phyloP scores from a whole-genome alignment of 2,329 filamentous ascomycete species.

The Pyrenophora graminea region DNA sequence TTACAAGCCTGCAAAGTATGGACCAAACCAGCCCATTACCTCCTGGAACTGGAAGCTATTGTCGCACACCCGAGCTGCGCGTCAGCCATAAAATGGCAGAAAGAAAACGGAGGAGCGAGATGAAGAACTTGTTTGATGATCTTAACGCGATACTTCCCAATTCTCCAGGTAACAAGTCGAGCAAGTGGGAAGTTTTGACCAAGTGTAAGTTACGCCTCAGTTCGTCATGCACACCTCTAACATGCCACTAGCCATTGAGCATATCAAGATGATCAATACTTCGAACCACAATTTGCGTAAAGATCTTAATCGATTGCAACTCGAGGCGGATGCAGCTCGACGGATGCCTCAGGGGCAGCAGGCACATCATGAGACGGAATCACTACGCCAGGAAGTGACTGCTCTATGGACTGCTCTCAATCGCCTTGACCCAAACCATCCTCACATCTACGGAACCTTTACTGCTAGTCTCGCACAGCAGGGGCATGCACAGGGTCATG shows the following conservation, averaged over 20 bases:
- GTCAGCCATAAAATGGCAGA: constrained; percentile 86
- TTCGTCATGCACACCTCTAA: constrained; percentile 9
- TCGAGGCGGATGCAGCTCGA: constrained; percentile 50
- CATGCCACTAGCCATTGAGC: constrained; percentile 52
- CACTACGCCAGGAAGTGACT: constrained; percentile 52
- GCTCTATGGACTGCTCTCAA: constrained; percentile 53
- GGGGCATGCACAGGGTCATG: constrained; percentile 37
- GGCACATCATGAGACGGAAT: constrained; percentile 52
- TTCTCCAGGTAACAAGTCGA: constrained; percentile 80
- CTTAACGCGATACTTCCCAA: constrained; percentile 78
- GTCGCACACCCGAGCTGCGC: constrained; percentile 77
- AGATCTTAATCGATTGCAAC: constrained; percentile 50
- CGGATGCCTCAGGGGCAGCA: constrained; percentile 20
- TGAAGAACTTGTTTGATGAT: constrained; percentile 86
- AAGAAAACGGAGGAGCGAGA: constrained; percentile 80
- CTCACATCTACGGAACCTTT: constrained; percentile 55
- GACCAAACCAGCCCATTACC: constrained; percentile 57
- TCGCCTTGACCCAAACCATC: constrained; percentile 51
- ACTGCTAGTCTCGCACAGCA: constrained; percentile 46
- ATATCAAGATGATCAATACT: constrained; percentile 50
- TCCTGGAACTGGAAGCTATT: constrained; percentile 74
- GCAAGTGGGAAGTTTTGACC: constrained; percentile 86
- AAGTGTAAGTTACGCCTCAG: constrained; percentile 66
- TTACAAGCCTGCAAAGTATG: constrained; percentile 66
- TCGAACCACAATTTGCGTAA: constrained; percentile 46